phyloP scores from a whole-genome alignment of 73 alveolate species.

The Paramecium biaurelia region DNA sequence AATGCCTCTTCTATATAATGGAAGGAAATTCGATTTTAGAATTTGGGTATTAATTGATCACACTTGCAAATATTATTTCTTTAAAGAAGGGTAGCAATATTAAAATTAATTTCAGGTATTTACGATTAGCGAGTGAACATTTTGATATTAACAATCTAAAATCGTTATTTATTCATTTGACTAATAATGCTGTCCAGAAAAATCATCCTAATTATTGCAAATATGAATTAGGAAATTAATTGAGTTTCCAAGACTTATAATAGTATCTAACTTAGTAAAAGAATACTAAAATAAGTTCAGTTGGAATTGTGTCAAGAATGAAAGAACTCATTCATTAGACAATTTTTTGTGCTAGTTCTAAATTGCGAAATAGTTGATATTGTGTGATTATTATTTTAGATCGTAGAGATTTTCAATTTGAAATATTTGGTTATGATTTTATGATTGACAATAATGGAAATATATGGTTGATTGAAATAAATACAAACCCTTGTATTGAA shows the following conservation, averaged over 20 bases:
- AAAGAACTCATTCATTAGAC: conserved; percentile 25
- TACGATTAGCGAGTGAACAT: background rate
- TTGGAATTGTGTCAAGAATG: background rate
- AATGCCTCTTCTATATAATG: background rate
- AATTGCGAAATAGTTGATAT: background rate
- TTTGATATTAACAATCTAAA: conserved; percentile 61
- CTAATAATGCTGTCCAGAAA: conserved; percentile 80
- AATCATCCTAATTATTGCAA: conserved; percentile 73
- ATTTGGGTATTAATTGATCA: conserved; percentile 17
- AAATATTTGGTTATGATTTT: conserved; percentile 61
- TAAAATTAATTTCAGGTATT: background rate
- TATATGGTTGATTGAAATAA: conserved; percentile 38
- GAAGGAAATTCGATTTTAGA: conserved; percentile 32
- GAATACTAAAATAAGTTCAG: background rate
- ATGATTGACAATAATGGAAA: conserved; percentile 56
- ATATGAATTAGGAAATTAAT: conserved; percentile 78
- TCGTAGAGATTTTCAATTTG: conserved; percentile 45
- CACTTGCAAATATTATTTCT: background rate
- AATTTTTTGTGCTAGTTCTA: background rate
- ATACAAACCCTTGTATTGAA: conserved; percentile 57
- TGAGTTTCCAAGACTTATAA: conserved; percentile 65
- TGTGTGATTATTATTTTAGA: background rate
- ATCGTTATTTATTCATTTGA: conserved; percentile 70
- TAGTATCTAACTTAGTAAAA: conserved; percentile 34
- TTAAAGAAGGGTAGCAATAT: conserved; percentile 16